Evolutionary conservation across 305 asterid species (phyloP).

Genomic region (Fraxinus greggii): DNA sequence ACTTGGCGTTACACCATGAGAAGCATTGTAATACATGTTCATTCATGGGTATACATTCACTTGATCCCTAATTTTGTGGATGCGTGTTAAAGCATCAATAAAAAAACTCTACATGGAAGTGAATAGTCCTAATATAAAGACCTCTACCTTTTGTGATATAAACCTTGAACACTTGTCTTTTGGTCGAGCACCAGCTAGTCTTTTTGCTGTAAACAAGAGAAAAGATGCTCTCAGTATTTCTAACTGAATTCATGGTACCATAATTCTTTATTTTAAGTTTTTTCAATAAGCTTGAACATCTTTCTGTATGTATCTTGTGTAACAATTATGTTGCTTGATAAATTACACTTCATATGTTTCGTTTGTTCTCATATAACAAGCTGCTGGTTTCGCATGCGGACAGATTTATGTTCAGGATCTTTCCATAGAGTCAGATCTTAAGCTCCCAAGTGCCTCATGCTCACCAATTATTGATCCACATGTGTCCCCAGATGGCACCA

Average conservation of each 20-base stretch:
- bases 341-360: not conserved
- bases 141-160: not conserved
- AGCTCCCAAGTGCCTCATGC: conserved; percentile 55
- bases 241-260: not conserved
- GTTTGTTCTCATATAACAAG: conserved; percentile 18
- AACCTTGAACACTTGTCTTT: not conserved
- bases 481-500: conserved; percentile 82
- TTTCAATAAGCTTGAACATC: not conserved
- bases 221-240: not conserved
- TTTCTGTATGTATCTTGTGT: conserved; percentile 2
- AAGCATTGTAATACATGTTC: not conserved
- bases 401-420: conserved; percentile 78
- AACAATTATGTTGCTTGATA: conserved; percentile 2
- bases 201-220: not conserved
- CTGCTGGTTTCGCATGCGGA: conserved; percentile 23
- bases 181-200: not conserved
- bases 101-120: not conserved
- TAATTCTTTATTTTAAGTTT: not conserved
- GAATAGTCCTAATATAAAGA: not conserved
- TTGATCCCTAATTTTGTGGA: not conserved
- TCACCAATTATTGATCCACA: conserved; percentile 88
- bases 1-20: not conserved
- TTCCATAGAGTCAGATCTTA: conserved; percentile 53
- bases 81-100: not conserved
- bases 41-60: not conserved